Evolutionary conservation across 345 rosid genomes (phyloP).

Genomic region (Lenwebbia sp.): DNA sequence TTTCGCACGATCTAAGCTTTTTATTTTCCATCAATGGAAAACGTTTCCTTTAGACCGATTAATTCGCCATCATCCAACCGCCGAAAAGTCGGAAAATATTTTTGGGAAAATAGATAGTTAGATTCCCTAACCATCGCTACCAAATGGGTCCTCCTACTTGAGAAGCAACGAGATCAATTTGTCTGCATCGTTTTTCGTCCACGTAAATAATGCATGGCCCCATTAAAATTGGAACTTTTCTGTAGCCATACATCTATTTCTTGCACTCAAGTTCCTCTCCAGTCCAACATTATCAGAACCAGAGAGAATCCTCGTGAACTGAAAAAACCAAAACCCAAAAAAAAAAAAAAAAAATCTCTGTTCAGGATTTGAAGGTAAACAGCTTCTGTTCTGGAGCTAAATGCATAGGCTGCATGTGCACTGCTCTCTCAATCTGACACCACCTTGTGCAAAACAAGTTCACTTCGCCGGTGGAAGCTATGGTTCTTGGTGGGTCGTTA

Average conservation of each 20-base stretch:
- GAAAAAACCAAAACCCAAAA: neutral
- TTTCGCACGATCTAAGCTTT: too few relatives aligned
- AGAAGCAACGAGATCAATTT: neutral
- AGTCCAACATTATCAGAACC: neutral
- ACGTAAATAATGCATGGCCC: constrained; percentile 8
- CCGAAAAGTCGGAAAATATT: too few relatives aligned
- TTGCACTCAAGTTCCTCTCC: neutral
- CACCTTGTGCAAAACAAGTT: constrained; percentile 29
- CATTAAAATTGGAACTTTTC: neutral
- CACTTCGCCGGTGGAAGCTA: constrained; percentile 30
- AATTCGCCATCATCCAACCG: too few relatives aligned
- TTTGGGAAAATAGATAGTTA: neutral
- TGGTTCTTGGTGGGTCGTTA: constrained; percentile 24
- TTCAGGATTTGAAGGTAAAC: neutral
- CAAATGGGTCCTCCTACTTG: neutral
- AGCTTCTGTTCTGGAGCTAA: neutral
- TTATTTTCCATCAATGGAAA: too few relatives aligned
- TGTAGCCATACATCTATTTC: neutral
- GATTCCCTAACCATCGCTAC: neutral
- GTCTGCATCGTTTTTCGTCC: constrained; percentile 1
- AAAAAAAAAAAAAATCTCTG: neutral
- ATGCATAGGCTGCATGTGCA: constrained; percentile 59
- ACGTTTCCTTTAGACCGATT: too few relatives aligned
- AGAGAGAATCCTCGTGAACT: neutral
- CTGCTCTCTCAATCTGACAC: constrained; percentile 32